Evolutionary conservation across 148 eudicot genomes (phyloP), one percentile per base, ranked within the genome.

Genomic region (Heliosperma pusillum): DNA sequence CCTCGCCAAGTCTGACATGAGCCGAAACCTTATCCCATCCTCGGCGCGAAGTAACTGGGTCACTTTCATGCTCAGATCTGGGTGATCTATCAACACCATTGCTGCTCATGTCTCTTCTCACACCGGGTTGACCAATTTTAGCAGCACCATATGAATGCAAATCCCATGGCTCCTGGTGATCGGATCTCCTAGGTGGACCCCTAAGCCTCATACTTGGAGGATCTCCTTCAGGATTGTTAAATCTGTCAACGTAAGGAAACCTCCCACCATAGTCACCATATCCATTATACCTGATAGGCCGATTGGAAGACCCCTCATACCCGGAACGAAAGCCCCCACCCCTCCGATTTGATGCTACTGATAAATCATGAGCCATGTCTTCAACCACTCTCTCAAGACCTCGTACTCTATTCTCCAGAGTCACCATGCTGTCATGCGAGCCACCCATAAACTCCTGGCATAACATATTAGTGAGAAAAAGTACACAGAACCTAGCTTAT

Each of bases 371-470:
- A 64, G 92, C 94, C 99, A 96, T 96, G 77, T 96, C 99, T 82
- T 96, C 97, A 50, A 96, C 93, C 16, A 92, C 90, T 83, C 99
- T 92, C 86, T 96, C 99, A 61, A 96, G 87, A 72, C 97, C 97
- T 20, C 94, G 87, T 53, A 96, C 99, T 80, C 99, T 86, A 80
- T 80, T 92, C 78, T 96, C 99, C 73, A 96, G 82, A 74, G 99
- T 90, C 69, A 92, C 77, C 97, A 96, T 96, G 85, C 94, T 83
- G 77, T 92, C 89, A 74, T 92, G 97, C 50, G 99, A 96, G n/a
- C 99, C 99, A 78, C 97, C 97, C 99, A 92, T 96, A 82, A 96
- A 96, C 74, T 92, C 97, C 97, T 96, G 85, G 61, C 77, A 76
- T 21, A 53, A 66, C 78, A 74, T 80, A 58, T 75, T 27, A 66